Percentiles rank a stretch among this genome's conserved stretches.
phyloP scores from a whole-genome alignment of 2,329 filamentous ascomycete genomes.

The Pseudogymnoascus sp. region DNA sequence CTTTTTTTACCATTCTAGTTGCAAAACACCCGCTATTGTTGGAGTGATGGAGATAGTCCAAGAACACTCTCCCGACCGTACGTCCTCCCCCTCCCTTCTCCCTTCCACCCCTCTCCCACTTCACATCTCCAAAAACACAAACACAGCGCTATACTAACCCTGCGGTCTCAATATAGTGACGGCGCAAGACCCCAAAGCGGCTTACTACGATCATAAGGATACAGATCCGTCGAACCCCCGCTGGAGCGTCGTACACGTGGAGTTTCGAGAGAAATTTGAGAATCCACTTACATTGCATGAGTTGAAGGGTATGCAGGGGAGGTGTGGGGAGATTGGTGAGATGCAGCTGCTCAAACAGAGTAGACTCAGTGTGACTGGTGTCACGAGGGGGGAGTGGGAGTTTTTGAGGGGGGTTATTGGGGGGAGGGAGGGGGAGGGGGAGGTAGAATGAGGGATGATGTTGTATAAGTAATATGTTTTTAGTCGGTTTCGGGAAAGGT shows the following conservation, averaged over 20 bases:
- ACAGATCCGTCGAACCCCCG: constrained; percentile 55
- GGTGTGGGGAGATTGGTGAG: constrained; percentile 49
- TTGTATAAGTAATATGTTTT: background rate
- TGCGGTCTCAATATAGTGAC: constrained; percentile 40
- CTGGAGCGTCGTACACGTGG: constrained; percentile 86
- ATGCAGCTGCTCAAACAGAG: constrained; percentile 80
- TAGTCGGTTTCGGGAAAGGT: too few species aligned
- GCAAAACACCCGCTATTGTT: constrained; percentile 79
- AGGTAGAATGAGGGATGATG: background rate
- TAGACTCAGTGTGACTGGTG: constrained; percentile 72
- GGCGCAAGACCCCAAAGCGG: constrained; percentile 61
- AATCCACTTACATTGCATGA: constrained; percentile 62
- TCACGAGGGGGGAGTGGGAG: constrained; percentile 57
- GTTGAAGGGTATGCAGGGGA: constrained; percentile 40
- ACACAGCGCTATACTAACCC: background rate
- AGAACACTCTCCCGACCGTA: constrained; percentile 74
- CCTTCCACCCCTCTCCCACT: too few species aligned
- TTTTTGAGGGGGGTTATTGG: constrained; percentile 49
- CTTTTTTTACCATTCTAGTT: constrained; percentile 97
- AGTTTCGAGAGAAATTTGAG: constrained; percentile 75
- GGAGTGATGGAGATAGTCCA: constrained; percentile 83
- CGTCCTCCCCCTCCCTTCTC: constrained; percentile 22
- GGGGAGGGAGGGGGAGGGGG: constrained; percentile 30
- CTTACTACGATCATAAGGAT: constrained; percentile 79
- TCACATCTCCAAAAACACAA: too few species aligned